Percentiles rank a stretch among this genome's conserved stretches.
Evolutionary conservation across 1,284 basidiomycete species (phyloP).

Genomic region (Wolfiporia cocos): DNA sequence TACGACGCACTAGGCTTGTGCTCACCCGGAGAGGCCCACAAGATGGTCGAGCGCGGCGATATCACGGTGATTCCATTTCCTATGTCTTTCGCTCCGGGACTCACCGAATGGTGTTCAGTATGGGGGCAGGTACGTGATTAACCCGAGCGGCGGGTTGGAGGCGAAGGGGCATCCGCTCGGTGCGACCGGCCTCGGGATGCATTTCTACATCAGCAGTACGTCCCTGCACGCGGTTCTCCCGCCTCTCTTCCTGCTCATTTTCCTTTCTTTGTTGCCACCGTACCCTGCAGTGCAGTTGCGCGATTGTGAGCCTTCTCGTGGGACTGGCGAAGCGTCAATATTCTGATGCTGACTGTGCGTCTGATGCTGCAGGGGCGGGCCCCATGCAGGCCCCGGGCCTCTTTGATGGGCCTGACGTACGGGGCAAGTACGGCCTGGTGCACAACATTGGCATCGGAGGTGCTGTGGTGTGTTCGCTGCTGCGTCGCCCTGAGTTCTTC

Average conservation of each 20-base stretch:
- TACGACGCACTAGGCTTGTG: slow-evolving; percentile 84
- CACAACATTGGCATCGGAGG: slow-evolving; percentile 85
- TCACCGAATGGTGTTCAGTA: slow-evolving; percentile 37
- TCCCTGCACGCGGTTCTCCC: slow-evolving; percentile 14
- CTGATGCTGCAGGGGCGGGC: slow-evolving; percentile 59
- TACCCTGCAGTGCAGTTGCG: slow-evolving; percentile 59
- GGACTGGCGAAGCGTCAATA: neutral
- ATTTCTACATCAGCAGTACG: slow-evolving; percentile 80
- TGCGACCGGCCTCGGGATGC: slow-evolving; percentile 84
- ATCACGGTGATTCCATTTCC: slow-evolving; percentile 53
- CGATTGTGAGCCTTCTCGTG: slow-evolving; percentile 40
- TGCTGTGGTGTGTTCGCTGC: slow-evolving; percentile 68
- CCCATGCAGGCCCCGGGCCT: slow-evolving; percentile 77
- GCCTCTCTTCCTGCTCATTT: too few species aligned
- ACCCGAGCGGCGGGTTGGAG: slow-evolving; percentile 83
- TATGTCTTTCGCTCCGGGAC: neutral
- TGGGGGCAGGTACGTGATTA: slow-evolving; percentile 84
- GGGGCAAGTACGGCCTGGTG: slow-evolving; percentile 75
- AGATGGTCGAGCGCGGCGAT: slow-evolving; percentile 71
- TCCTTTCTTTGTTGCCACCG: slow-evolving; percentile 4
- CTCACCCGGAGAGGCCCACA: slow-evolving; percentile 62
- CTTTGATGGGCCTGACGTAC: slow-evolving; percentile 53
- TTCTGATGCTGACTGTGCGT: slow-evolving; percentile 2
- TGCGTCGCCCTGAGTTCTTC: slow-evolving; percentile 72
- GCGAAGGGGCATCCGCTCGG: slow-evolving; percentile 85